These are phyloP conservation scores for Fomitopsis palustris DNA, from an alignment of 1,284 basidiomycete species.

Conservation along the genomic window DNA sequence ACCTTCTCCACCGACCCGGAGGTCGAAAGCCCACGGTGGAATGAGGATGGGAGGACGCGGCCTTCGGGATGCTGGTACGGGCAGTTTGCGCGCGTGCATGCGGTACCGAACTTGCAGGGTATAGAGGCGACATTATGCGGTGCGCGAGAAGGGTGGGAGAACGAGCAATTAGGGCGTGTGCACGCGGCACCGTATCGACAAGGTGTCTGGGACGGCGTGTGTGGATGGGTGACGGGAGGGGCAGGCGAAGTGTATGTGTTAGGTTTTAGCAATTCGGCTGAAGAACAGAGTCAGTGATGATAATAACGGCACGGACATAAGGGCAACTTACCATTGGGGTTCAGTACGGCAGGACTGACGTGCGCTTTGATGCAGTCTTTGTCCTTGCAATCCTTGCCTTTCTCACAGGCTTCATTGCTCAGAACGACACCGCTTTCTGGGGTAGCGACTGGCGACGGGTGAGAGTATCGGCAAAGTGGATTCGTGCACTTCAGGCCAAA, in stretches of 20 bases:
- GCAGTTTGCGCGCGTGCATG: constrained; percentile 76
- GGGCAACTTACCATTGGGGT: constrained; percentile 47
- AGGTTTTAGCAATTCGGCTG: constrained; percentile 41
- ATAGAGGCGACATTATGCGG: constrained; percentile 35
- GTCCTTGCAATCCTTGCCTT: constrained; percentile 83
- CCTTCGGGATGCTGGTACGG: constrained; percentile 78
- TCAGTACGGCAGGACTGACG: constrained; percentile 78
- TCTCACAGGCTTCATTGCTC: constrained; percentile 85
- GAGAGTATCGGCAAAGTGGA: constrained; percentile 81
- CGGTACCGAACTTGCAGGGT: constrained; percentile 71
- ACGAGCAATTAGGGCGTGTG: constrained; percentile 72
- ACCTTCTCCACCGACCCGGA: constrained; percentile 57
- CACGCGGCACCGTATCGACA: constrained; percentile 77
- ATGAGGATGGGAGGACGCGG: constrained; percentile 68
- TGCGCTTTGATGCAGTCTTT: constrained; percentile 88
- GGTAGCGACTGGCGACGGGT: constrained; percentile 90
- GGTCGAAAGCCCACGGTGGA: constrained; percentile 71
- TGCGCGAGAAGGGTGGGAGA: constrained; percentile 48
- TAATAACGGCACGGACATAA: not conserved
- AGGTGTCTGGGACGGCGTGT: constrained; percentile 35
- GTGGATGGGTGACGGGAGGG: constrained; percentile 18
- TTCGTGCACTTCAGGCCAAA: constrained; percentile 88
- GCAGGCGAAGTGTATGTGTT: constrained; percentile 25
- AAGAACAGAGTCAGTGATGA: constrained; percentile 4
- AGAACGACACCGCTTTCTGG: constrained; percentile 90